These are phyloP conservation scores for Theileria parva DNA, from an alignment of 169 alveolate genomes.

Conservation along the genomic window DNA sequence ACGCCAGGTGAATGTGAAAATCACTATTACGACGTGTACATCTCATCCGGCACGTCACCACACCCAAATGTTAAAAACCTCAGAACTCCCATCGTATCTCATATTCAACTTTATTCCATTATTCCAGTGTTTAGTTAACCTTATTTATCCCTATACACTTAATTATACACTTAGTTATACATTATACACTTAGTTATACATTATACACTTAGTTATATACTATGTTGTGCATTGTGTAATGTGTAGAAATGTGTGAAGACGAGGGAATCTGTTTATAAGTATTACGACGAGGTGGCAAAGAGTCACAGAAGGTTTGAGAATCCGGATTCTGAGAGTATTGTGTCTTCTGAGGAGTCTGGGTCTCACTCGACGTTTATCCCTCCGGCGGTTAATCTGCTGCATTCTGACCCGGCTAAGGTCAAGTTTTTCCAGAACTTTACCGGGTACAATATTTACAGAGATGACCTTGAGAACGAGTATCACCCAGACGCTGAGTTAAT, in stretches of 20 bases:
- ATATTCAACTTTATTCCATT: background rate
- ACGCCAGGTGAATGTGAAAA: conserved; percentile 68
- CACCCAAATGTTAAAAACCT: conserved; percentile 66
- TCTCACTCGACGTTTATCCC: conserved; percentile 38
- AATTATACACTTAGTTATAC: no score
- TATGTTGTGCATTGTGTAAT: no score
- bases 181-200: no score
- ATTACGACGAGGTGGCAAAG: background rate
- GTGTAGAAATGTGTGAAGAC: conserved; percentile 4
- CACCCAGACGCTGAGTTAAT: conserved; percentile 94
- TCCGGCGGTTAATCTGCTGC: conserved; percentile 35
- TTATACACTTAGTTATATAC: no score
- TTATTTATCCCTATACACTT: no score
- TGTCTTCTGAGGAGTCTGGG: conserved; percentile 18
- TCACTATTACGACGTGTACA: conserved; percentile 69
- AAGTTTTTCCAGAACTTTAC: conserved; percentile 69
- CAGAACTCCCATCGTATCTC: conserved; percentile 29
- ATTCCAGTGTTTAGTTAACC: no score
- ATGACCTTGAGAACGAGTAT: conserved; percentile 93
- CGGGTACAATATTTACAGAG: conserved; percentile 92
- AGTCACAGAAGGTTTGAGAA: conserved; percentile 1
- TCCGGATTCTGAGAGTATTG: conserved; percentile 20
- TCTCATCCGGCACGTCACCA: conserved; percentile 45
- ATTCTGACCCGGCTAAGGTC: conserved; percentile 15
- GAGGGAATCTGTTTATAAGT: background rate